Evolutionary conservation across 495 filamentous ascomycete genomes (phyloP).

Genomic region (Hypomontagnella monticulosa): DNA sequence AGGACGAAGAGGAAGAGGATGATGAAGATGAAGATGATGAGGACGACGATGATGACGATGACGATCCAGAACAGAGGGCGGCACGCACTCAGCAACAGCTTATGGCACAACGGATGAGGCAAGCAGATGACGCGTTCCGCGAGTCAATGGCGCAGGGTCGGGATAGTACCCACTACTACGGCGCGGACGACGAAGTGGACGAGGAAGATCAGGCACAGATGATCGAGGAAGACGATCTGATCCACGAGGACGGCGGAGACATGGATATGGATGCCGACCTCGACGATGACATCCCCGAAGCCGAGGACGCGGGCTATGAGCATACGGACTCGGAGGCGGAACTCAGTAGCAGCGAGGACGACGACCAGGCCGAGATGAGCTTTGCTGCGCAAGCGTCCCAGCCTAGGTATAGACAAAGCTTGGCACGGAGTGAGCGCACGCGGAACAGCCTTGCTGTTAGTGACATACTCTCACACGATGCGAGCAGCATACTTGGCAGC

Average conservation of each 20-base stretch:
- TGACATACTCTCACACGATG: conserved; percentile 58
- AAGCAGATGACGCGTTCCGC: conserved; percentile 54
- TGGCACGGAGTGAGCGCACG: conserved; percentile 52
- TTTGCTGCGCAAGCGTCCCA: conserved; percentile 39
- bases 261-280: conserved; percentile 68
- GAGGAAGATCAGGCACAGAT: conserved; percentile 59
- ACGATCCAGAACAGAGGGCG: conserved; percentile 44
- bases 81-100: conserved; percentile 50
- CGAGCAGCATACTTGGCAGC: conserved; percentile 58
- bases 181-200: conserved; percentile 56
- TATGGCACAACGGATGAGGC: conserved; percentile 54
- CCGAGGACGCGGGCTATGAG: conserved; percentile 67
- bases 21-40: conserved; percentile 47
- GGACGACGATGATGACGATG: conserved; percentile 51
- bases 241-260: conserved; percentile 50
- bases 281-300: conserved; percentile 74
- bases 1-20: conserved; percentile 44
- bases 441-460: conserved; percentile 62
- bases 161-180: conserved; percentile 49
- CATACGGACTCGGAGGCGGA: conserved; percentile 89
- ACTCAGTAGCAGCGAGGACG: conserved; percentile 59
- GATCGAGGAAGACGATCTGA: conserved; percentile 63
- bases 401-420: conserved; percentile 35
- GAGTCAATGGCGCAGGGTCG: conserved; percentile 60
- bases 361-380: conserved; percentile 48